Conservation (phyloP, 495 filamentous ascomycete genomes). For the Acidiella bohemica region DNA sequence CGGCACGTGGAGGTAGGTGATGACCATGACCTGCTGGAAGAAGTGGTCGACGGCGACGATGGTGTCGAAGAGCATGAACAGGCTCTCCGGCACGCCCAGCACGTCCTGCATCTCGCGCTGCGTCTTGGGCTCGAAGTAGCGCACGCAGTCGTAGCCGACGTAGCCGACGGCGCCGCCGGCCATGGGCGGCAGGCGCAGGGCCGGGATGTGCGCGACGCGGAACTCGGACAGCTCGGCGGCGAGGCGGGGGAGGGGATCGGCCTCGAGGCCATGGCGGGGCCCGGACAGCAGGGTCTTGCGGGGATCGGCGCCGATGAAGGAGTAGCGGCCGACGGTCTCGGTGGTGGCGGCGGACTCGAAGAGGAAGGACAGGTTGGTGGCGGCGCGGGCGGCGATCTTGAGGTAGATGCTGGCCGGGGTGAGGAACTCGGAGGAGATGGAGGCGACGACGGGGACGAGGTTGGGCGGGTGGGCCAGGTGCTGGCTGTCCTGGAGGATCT, state of each 20-base stretch:
- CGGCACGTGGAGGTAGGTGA: conserved; percentile 69
- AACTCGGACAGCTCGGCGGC: conserved; percentile 64
- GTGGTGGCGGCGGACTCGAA: conserved; percentile 88
- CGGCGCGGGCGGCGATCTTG: conserved; percentile 56
- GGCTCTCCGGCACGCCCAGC: conserved; percentile 72
- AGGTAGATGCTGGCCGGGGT: conserved; percentile 87
- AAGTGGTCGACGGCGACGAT: conserved; percentile 93
- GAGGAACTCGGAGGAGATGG: conserved; percentile 79
- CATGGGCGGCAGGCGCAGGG: conserved; percentile 64
- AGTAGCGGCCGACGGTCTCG: conserved; percentile 84
- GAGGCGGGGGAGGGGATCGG: conserved; percentile 70
- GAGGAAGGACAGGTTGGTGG: conserved; percentile 61
- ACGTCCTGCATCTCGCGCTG: conserved; percentile 75
- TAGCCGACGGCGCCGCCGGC: conserved; percentile 91
- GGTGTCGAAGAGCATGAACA: conserved; percentile 98
- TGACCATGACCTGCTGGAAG: conserved; percentile 78
- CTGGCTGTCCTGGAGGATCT: conserved; percentile 40
- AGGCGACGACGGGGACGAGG: conserved; percentile 69
- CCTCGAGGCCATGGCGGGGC: conserved; percentile 65
- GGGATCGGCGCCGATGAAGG: conserved; percentile 84
- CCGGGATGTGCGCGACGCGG: conserved; percentile 67
- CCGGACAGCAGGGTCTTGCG: conserved; percentile 79
- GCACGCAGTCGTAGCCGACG: conserved; percentile 91
- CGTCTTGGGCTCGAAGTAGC: conserved; percentile 94
- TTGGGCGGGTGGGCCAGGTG: conserved; percentile 52